A percentile compares a stretch with the other conserved stretches of the same genome.
Conservation (phyloP, 495 filamentous ascomycete species). For the Lepidopterella palustris region DNA sequence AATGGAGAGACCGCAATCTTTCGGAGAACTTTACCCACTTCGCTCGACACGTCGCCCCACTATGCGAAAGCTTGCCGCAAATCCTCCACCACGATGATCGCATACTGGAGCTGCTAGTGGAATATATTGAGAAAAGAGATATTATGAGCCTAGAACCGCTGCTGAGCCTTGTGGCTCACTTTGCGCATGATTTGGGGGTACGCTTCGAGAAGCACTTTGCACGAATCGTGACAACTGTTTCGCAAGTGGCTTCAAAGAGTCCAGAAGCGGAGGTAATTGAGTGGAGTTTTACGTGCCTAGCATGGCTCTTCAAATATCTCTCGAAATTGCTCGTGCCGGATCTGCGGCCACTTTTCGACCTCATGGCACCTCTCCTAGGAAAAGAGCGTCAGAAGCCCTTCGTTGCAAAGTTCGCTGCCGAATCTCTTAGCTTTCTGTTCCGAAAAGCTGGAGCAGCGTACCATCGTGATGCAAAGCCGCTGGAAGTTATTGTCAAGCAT, state of each 20-base stretch:
- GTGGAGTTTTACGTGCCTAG: conserved; percentile 92
- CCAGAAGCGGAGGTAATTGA: conserved; percentile 73
- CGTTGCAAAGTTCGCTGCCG: conserved; percentile 84
- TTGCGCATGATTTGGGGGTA: conserved; percentile 85
- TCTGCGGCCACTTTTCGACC: conserved; percentile 70
- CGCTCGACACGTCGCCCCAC: conserved; percentile 59
- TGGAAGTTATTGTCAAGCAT: conserved; percentile 62
- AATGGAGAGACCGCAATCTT: conserved; percentile 87
- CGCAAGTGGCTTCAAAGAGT: conserved; percentile 56
- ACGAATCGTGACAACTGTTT: conserved; percentile 60
- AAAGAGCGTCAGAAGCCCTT: conserved; percentile 73
- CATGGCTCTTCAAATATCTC: conserved; percentile 96
- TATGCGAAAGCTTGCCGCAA: conserved; percentile 85
- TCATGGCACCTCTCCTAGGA: conserved; percentile 81
- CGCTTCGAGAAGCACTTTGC: conserved; percentile 84
- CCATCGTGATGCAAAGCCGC: conserved; percentile 59
- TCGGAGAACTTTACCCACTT: conserved; percentile 74
- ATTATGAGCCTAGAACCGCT: conserved; percentile 74
- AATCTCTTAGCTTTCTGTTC: conserved; percentile 88
- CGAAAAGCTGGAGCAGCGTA: conserved; percentile 75
- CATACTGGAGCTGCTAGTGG: conserved; percentile 71
- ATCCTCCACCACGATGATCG: conserved; percentile 79
- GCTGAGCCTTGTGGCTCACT: conserved; percentile 73
- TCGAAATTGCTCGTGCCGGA: conserved; percentile 79
- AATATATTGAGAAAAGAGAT: conserved; percentile 72